A percentile compares a stretch with the other conserved stretches of the same genome.
phyloP scores from a whole-genome alignment of 441 rosid genomes.

The Omphalea diandra region DNA sequence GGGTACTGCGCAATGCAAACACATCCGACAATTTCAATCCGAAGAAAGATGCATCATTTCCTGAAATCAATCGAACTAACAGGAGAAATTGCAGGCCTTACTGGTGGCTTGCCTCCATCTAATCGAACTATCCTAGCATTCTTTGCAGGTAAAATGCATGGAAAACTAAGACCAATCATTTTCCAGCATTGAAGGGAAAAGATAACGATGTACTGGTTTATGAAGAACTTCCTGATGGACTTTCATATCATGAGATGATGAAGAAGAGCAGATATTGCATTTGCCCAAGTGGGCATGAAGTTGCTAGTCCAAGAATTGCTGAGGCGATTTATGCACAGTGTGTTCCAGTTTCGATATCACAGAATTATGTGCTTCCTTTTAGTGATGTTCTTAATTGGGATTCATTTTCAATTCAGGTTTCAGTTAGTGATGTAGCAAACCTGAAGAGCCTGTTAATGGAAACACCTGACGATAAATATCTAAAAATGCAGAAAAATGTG shows the following conservation, averaged over 20 bases:
- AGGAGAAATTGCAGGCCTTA: slow-evolving; percentile 37
- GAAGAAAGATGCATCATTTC: slow-evolving; percentile 53
- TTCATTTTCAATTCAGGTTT: slow-evolving; percentile 43
- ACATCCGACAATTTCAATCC: slow-evolving; percentile 60
- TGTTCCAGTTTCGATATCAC: slow-evolving; percentile 60
- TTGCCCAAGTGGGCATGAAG: slow-evolving; percentile 61
- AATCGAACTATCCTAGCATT: slow-evolving; percentile 47
- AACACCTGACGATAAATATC: slow-evolving; percentile 39
- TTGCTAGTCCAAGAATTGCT: no score
- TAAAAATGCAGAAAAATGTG: slow-evolving; percentile 35
- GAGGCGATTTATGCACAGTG: slow-evolving; percentile 55
- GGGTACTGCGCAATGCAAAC: slow-evolving; percentile 65
- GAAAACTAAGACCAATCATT: slow-evolving; percentile 47
- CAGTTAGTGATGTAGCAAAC: slow-evolving; percentile 44
- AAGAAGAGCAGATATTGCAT: slow-evolving; percentile 54
- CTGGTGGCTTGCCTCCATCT: slow-evolving; percentile 25
- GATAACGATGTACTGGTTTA: slow-evolving; percentile 50
- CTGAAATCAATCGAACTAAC: slow-evolving; percentile 51
- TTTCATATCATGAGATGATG: slow-evolving; percentile 44
- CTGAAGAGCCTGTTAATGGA: slow-evolving; percentile 45
- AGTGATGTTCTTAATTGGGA: no score
- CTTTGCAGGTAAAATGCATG: slow-evolving; percentile 58
- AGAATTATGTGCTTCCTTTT: slow-evolving; percentile 43
- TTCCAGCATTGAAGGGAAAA: slow-evolving; percentile 50
- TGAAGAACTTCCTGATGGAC: slow-evolving; percentile 39